Conservation (phyloP, 2,329 filamentous ascomycete genomes). For the Aureobasidium zeae region DNA sequence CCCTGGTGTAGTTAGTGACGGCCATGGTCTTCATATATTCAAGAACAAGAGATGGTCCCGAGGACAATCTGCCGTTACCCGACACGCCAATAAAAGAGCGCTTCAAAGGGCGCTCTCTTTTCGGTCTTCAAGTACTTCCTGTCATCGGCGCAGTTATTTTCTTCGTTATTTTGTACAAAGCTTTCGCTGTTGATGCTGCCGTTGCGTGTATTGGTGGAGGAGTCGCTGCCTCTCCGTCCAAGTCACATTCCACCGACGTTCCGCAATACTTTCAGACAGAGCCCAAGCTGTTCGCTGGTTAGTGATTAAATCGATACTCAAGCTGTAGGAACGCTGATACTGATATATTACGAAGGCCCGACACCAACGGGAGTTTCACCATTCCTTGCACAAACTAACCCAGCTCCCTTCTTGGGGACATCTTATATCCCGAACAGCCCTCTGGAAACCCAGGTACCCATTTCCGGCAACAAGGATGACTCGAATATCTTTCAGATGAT, state of each 20-base stretch:
- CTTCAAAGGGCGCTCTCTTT: slow-evolving; percentile 7
- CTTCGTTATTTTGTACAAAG: slow-evolving; percentile 28
- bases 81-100: slow-evolving; percentile 1
- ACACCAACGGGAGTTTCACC: slow-evolving; percentile 61
- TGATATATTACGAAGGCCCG: slow-evolving; percentile 40
- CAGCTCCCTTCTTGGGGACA: slow-evolving; percentile 50
- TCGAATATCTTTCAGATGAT: slow-evolving; percentile 62
- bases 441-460: slow-evolving; percentile 61
- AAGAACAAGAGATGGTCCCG: slow-evolving; percentile 4
- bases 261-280: slow-evolving; percentile 57
- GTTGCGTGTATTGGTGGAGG: slow-evolving; percentile 22
- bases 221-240: slow-evolving; percentile 16
- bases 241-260: slow-evolving; percentile 30
- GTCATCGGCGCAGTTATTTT: slow-evolving; percentile 22
- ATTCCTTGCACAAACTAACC: slow-evolving; percentile 62
- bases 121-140: slow-evolving; percentile 16
- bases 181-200: slow-evolving; percentile 23
- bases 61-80: background rate
- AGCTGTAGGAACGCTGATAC: no score
- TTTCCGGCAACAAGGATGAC: slow-evolving; percentile 49
- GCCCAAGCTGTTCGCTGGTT: slow-evolving; percentile 43
- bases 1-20: background rate
- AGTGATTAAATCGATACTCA: slow-evolving; percentile 21
- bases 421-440: slow-evolving; percentile 61
- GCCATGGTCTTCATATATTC: slow-evolving; percentile 5